Conservation (phyloP, 306 rosid species). For the Vigna unguiculata region DNA sequence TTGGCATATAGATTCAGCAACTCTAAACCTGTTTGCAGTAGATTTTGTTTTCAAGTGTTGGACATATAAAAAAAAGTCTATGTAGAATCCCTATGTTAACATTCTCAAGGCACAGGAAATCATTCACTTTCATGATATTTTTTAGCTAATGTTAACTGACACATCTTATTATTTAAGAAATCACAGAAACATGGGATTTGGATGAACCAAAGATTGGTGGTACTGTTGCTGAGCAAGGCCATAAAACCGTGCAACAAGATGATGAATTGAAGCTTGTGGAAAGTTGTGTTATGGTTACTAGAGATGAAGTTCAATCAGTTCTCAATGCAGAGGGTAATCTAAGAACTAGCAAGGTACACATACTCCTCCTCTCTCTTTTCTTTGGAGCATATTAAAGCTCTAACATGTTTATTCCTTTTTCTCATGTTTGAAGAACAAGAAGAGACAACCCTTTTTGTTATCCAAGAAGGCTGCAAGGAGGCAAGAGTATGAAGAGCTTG, state of each 20-base stretch:
- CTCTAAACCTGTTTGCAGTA: conserved; percentile 19
- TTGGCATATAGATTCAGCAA: conserved; percentile 10
- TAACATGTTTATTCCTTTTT: conserved; percentile 15
- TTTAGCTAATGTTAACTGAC: conserved; percentile 34
- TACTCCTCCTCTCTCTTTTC: background rate
- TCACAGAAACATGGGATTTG: conserved; percentile 46
- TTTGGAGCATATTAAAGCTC: background rate
- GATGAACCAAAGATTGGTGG: conserved; percentile 46
- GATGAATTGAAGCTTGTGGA: conserved; percentile 60
- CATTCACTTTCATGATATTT: conserved; percentile 25
- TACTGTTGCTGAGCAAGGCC: conserved; percentile 40
- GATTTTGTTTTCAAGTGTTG: conserved; percentile 12
- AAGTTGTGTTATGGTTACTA: conserved; percentile 73
- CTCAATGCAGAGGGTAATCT: conserved; percentile 40
- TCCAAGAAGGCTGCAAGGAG: conserved; percentile 69
- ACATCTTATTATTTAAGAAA: conserved; percentile 42
- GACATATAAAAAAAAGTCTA: background rate
- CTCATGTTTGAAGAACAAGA: conserved; percentile 59
- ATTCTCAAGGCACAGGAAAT: conserved; percentile 14
- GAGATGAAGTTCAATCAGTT: conserved; percentile 57
- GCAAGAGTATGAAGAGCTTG: conserved; percentile 85
- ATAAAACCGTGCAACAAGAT: conserved; percentile 44
- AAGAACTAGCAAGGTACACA: conserved; percentile 65
- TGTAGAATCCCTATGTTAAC: conserved; percentile 12
- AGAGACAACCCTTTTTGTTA: conserved; percentile 59